phyloP scores from a whole-genome alignment of 192 early-diverging fungal species.

The Backusella mclennaniae region DNA sequence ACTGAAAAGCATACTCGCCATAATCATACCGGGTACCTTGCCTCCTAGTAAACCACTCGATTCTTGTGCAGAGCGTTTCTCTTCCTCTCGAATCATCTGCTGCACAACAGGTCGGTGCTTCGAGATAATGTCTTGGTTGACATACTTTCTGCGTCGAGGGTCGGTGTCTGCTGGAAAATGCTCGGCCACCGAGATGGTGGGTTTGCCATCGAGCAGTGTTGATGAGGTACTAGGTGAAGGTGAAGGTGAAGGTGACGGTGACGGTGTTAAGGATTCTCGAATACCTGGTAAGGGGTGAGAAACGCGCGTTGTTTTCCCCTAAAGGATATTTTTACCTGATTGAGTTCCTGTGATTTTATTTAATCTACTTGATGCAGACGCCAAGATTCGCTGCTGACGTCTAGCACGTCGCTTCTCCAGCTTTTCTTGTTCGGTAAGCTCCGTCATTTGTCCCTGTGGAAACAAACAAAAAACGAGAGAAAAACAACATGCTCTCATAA shows the following conservation, averaged over 20 bases:
- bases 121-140: constrained; percentile 6
- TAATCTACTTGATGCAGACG: constrained; percentile 31
- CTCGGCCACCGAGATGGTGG: neutral
- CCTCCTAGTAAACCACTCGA: neutral
- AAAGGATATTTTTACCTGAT: constrained; percentile 7
- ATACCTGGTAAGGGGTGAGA: neutral
- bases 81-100: constrained; percentile 16
- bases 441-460: neutral
- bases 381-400: constrained; percentile 32
- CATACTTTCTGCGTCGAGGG: constrained; percentile 1
- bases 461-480: neutral
- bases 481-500: neutral
- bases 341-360: constrained; percentile 36
- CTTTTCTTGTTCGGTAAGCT: constrained; percentile 30
- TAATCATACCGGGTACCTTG: neutral
- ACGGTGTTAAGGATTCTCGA: constrained; percentile 5
- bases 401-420: constrained; percentile 26
- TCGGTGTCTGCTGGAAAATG: constrained; percentile 5
- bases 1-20: neutral
- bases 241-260: constrained; percentile 11
- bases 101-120: constrained; percentile 27
- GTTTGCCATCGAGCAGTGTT: neutral
- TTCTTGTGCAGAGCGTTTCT: constrained; percentile 13
- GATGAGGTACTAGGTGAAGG: constrained; percentile 12
- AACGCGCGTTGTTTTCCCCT: neutral